Base-by-base conservation (phyloP, 176 grass and related monocot genomes). In the Paspalum notatum region DNA sequence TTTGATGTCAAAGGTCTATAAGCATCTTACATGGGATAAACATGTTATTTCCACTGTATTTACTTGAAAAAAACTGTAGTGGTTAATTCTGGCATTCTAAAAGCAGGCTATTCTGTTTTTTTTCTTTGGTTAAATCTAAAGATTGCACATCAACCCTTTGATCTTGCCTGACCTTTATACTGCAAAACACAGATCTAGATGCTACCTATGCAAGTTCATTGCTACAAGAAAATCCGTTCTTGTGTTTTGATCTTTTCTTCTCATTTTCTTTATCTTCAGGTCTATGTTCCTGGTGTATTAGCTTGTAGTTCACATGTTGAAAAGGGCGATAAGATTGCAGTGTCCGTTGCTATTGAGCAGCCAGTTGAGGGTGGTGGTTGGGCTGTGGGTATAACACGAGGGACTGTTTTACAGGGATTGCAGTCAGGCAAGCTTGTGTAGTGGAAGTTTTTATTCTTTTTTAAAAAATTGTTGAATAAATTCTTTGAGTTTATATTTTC, bases 291-390 rank as follows among this genome's bases (percentile, higher is more conserved):
- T 63, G 92, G 95, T 82, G 90, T 98, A 40, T 87, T 95, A 85
- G 95, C 95, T 85, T 98, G 95, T 65, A 98, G 95, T 85, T 57
- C 92, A 78, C 95, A 95, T 86, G 95, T 98, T 80, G 95, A 98
- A 85, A 93, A 87, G 61, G 95, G 92, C 40, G 95, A 98, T 64
- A 87, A 79, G 43, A 86, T 98, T 82, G 95, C 90, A 25, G 92
- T 98, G 13, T 98, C 95, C 39, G 92, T 98, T 9, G 92, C 85
- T 83, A 76, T 91, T 53, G 95, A 98, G 70, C 87, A 94, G 51
- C 88, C 85, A 47, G 71, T 72, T 14, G 54, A 92, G 69, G 74
- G 82, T 75, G 68, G 75, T 81, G 90, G 77, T 48, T 94, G 92
- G 95, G 74, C 80, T 82, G 80, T 98, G 67, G 95, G 95, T 85